A percentile compares a stretch with the other conserved stretches of the same genome.
Conservation (phyloP, 148 eudicot genomes). For the Fagopyrum homotropicum region DNA sequence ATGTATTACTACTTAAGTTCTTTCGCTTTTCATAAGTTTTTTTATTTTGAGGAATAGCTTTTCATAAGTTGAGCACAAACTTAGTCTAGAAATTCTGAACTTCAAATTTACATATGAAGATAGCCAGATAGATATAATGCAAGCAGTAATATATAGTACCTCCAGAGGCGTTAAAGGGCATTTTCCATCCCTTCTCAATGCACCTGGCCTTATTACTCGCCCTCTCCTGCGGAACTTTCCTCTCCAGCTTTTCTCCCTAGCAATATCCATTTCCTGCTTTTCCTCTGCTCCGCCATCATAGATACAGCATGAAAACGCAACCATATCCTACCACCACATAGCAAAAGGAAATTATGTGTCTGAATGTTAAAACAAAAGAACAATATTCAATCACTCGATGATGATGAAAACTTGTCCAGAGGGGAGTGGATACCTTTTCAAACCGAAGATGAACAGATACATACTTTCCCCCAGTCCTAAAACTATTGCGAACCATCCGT, state of each 20-base stretch:
- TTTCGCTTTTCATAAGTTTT: too few relatives aligned
- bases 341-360: neutral
- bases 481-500: conserved; percentile 67
- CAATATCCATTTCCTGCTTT: conserved; percentile 86
- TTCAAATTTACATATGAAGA: neutral
- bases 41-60: neutral
- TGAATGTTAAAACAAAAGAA: neutral
- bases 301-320: conserved; percentile 95
- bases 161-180: conserved; percentile 96
- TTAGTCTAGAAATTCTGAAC: neutral
- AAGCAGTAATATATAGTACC: conserved; percentile 32
- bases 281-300: conserved; percentile 97
- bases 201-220: conserved; percentile 85
- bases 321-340: conserved; percentile 71
- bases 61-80: neutral
- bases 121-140: neutral
- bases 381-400: neutral
- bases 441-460: conserved; percentile 95
- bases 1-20: neutral
- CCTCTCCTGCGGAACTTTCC: conserved; percentile 88
- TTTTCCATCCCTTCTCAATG: conserved; percentile 83
- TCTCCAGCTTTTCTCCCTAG: conserved; percentile 98
- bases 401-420: neutral
- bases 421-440: conserved; percentile 57
- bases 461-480: conserved; percentile 69